Percentiles rank a stretch among this genome's conserved stretches.
Conservation (phyloP, 2,329 filamentous ascomycete species). For the Diaporthe batatas region DNA sequence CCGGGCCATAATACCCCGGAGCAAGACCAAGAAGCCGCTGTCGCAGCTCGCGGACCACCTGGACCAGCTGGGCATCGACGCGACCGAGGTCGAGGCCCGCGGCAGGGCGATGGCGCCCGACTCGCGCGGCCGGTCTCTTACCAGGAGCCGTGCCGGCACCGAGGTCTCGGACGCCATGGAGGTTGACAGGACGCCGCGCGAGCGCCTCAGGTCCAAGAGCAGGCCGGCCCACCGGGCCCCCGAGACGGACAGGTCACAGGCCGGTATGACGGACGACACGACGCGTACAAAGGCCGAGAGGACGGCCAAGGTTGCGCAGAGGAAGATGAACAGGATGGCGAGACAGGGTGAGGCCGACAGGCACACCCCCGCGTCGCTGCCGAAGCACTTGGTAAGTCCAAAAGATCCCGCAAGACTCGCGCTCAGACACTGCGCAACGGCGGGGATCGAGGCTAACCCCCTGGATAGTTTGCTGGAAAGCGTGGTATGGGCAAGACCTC, state of each 20-base stretch:
- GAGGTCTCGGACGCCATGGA: conserved; percentile 83
- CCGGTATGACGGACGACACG: conserved; percentile 79
- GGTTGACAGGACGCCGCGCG: conserved; percentile 67
- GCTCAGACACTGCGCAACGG: not conserved
- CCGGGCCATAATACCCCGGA: conserved; percentile 90
- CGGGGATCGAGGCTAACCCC: conserved; percentile 50
- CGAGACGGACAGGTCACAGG: conserved; percentile 76
- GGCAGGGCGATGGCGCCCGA: conserved; percentile 74
- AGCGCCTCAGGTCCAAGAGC: conserved; percentile 80
- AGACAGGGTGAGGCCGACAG: conserved; percentile 97
- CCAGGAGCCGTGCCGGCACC: conserved; percentile 72
- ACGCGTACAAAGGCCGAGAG: conserved; percentile 85
- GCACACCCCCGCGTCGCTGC: conserved; percentile 83
- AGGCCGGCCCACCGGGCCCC: conserved; percentile 71
- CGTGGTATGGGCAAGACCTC: conserved; percentile 91
- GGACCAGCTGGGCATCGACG: conserved; percentile 87
- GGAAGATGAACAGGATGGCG: conserved; percentile 99
- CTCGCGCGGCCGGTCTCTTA: conserved; percentile 78
- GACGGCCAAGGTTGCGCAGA: conserved; percentile 90
- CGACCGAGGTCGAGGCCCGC: conserved; percentile 78
- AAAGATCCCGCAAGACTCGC: not conserved
- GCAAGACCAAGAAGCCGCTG: conserved; percentile 82
- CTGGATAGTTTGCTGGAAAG: conserved; percentile 84
- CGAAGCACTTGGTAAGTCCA: conserved; percentile 88
- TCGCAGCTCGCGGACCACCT: conserved; percentile 90